phyloP scores from a whole-genome alignment of 306 rosid species.

The Pterocarpus santalinus region DNA sequence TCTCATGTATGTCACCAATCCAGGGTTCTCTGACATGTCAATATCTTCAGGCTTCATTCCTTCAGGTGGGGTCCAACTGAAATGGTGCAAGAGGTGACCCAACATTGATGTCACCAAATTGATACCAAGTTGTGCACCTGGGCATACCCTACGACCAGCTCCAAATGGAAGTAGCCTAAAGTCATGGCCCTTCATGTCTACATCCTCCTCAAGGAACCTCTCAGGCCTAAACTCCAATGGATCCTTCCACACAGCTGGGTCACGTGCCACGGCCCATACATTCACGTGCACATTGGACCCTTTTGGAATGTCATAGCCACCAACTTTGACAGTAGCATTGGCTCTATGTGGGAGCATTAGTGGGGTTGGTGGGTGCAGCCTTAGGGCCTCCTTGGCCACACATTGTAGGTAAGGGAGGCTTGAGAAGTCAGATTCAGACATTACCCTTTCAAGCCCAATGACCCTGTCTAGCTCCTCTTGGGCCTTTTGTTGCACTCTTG shows the following conservation, averaged over 20 bases:
- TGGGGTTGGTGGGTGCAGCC: slow-evolving; percentile 96
- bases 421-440: slow-evolving; percentile 72
- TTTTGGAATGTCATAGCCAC: slow-evolving; percentile 87
- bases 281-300: slow-evolving; percentile 88
- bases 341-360: slow-evolving; percentile 92
- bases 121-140: slow-evolving; percentile 87
- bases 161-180: slow-evolving; percentile 82
- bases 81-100: slow-evolving; percentile 90
- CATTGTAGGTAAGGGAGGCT: slow-evolving; percentile 79
- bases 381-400: slow-evolving; percentile 76
- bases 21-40: slow-evolving; percentile 86
- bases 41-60: slow-evolving; percentile 71
- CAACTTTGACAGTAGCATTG: slow-evolving; percentile 73
- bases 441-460: slow-evolving; percentile 71
- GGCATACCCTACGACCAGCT: slow-evolving; percentile 88
- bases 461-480: slow-evolving; percentile 82
- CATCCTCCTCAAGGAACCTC: slow-evolving; percentile 85
- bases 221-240: slow-evolving; percentile 83
- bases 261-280: slow-evolving; percentile 89
- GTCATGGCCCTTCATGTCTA: slow-evolving; percentile 94
- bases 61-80: slow-evolving; percentile 62
- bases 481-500: slow-evolving; percentile 84
- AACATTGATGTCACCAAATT: slow-evolving; percentile 83
- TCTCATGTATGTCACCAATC: slow-evolving; percentile 82
- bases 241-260: slow-evolving; percentile 74